phyloP scores from a whole-genome alignment of 805 yeast genomes.

The Ascoidea rubescens region DNA sequence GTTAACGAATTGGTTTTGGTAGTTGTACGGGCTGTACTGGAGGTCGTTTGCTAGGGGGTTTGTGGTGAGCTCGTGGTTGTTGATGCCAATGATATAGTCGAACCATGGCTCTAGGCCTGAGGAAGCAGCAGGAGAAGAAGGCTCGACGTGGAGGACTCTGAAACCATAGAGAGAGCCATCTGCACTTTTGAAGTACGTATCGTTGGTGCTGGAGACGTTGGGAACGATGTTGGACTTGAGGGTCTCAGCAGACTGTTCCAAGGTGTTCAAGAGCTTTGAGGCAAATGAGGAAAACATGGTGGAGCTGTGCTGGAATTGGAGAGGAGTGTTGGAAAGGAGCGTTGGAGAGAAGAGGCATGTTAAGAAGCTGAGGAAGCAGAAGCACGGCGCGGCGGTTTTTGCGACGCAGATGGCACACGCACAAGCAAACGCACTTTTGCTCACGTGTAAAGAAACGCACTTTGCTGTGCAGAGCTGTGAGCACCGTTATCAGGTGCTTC shows the following conservation, averaged over 20 bases:
- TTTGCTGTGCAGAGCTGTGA: too few relatives aligned
- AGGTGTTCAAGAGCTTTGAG: conserved; percentile 40
- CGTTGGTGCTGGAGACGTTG: conserved; percentile 13
- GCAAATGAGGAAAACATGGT: conserved; percentile 31
- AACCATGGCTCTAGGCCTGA: conserved; percentile 72
- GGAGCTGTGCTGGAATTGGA: too few relatives aligned
- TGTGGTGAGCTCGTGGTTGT: conserved; percentile 47
- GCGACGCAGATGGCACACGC: too few relatives aligned
- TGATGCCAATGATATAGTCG: conserved; percentile 72
- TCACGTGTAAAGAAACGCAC: too few relatives aligned
- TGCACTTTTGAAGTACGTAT: conserved; percentile 21
- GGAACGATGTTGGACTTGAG: conserved; percentile 15
- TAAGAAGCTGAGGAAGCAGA: too few relatives aligned
- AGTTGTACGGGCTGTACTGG: neutral
- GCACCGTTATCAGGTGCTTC: too few relatives aligned
- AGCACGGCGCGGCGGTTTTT: too few relatives aligned
- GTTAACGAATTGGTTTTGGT: neutral
- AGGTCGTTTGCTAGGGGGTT: conserved; percentile 7
- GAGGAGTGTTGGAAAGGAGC: too few relatives aligned
- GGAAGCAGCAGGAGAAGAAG: conserved; percentile 30
- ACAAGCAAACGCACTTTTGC: too few relatives aligned
- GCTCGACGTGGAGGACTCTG: conserved; percentile 37
- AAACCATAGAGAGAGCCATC: conserved; percentile 31
- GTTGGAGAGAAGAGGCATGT: too few relatives aligned
- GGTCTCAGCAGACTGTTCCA: conserved; percentile 32